Evolutionary conservation across 352 stramenopile genomes (phyloP).

Genomic region (Phytopythium montanum): DNA sequence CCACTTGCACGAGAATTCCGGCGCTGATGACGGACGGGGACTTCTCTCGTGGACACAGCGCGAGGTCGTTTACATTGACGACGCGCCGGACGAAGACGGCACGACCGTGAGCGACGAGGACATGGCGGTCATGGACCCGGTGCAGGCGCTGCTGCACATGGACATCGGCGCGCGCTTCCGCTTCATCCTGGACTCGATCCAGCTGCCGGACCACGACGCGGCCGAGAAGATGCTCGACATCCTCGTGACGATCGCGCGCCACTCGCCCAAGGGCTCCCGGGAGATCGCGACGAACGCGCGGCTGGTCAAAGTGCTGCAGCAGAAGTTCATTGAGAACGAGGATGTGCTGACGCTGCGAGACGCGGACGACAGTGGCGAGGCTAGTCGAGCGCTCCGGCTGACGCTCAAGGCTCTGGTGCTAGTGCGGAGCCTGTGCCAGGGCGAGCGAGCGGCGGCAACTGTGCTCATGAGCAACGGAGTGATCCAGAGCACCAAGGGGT

Average conservation of each 20-base stretch:
- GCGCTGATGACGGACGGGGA: not conserved
- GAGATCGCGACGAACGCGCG: conserved; percentile 40
- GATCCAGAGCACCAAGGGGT: conserved; percentile 58
- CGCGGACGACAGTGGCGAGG: conserved; percentile 14
- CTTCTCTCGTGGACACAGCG: not conserved
- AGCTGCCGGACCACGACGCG: conserved; percentile 34
- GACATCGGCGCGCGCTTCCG: conserved; percentile 44
- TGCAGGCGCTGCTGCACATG: conserved; percentile 59
- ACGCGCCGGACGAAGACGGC: conserved; percentile 29
- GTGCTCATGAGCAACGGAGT: conserved; percentile 35
- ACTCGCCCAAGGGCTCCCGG: conserved; percentile 45
- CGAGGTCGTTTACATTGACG: conserved; percentile 54
- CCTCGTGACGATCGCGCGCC: conserved; percentile 32
- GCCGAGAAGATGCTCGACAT: conserved; percentile 62
- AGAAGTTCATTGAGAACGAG: conserved; percentile 51
- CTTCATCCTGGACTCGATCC: conserved; percentile 47
- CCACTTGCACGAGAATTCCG: conserved; percentile 36
- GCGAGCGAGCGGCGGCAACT: conserved; percentile 33
- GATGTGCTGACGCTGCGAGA: conserved; percentile 25
- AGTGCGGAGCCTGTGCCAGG: conserved; percentile 45
- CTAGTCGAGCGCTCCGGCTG: conserved; percentile 28
- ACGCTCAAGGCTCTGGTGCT: conserved; percentile 40
- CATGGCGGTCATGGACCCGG: conserved; percentile 43
- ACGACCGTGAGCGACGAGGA: conserved; percentile 44
- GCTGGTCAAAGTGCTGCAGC: conserved; percentile 40